Base-by-base conservation (phyloP, 805 yeast genomes). In the Lipomyces sp. region DNA sequence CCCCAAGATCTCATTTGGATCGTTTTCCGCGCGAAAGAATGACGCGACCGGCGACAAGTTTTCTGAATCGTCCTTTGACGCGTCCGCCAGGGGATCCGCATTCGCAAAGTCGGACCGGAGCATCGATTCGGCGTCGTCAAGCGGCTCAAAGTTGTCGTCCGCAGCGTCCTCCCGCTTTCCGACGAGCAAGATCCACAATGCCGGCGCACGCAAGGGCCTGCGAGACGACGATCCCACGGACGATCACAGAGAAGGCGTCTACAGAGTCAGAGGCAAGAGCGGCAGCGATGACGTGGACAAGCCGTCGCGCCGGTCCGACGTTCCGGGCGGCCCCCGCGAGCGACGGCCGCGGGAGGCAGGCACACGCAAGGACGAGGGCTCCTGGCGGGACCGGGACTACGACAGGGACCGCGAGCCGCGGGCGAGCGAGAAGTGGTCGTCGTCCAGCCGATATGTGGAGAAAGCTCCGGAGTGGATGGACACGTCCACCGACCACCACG, bases 1-100 rank as follows among this genome's bases (percentile, higher is more conserved):
- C 2, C 58, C 58, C 3, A 54, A 54, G 23, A 54, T 54, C 7
- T 54, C 58, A 2, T 54, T 54, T 24, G 57, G 51, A 11, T n/a
- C 49, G 4, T 26, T 34, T 3, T 5, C 41, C 23, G 19, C 32
- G 21, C 28, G 38, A 3, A 45, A 38, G 38, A 45, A 45, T 23
- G 49, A 45, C 19, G 16, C 22, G 2, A 43, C 38, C 13, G 43
- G 19, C 4, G 11, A 13, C 22, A 26, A 35, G 4, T 28, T 28
- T 28, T 7, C 39, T 4, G 33, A 24, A 21, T 16, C n/a, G 22
- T 11, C 8, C 10, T 34, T 29, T n/a, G 22, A 13, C n/a, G n/a
- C n/a, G n/a, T n/a, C n/a, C n/a, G n/a, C n/a, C n/a, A n/a, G n/a
- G n/a, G n/a, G n/a, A n/a, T n/a, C n/a, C n/a, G n/a, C n/a, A n/a